These are phyloP conservation scores for Aspergillus cavernicola DNA, from an alignment of 495 filamentous ascomycete genomes.

Conservation along the genomic window DNA sequence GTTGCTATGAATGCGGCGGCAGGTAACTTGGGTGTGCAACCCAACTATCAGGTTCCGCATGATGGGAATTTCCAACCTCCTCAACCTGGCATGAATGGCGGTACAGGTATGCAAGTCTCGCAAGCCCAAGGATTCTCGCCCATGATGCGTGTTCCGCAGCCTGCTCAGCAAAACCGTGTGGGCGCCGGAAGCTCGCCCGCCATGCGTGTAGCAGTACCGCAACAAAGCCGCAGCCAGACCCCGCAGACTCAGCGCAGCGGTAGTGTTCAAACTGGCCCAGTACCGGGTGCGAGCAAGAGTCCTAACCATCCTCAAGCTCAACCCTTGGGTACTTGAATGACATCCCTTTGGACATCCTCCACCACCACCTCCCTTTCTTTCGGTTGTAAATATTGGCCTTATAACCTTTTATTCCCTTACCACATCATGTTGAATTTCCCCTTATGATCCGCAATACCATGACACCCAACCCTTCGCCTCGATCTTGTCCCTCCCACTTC, in stretches of 20 bases:
- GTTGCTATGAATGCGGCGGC: conserved; percentile 66
- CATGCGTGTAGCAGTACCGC: conserved; percentile 38
- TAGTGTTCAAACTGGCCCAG: conserved; percentile 36
- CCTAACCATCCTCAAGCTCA: conserved; percentile 45
- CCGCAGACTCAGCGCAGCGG: conserved; percentile 49
- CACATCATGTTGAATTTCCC: background rate
- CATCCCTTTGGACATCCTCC: background rate
- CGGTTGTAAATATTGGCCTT: conserved; percentile 38
- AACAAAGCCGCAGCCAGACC: conserved; percentile 45
- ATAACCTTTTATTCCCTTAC: conserved; percentile 11
- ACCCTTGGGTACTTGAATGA: conserved; percentile 33
- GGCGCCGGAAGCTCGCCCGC: conserved; percentile 37
- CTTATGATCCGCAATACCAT: background rate
- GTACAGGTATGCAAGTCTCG: conserved; percentile 39
- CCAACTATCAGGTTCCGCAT: conserved; percentile 41
- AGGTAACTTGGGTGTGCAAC: conserved; percentile 44
- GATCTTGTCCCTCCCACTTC: background rate
- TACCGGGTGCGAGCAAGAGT: conserved; percentile 39
- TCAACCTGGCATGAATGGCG: conserved; percentile 32
- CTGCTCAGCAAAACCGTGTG: conserved; percentile 40
- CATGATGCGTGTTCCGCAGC: conserved; percentile 67
- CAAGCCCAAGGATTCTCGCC: conserved; percentile 69
- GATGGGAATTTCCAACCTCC: conserved; percentile 39
- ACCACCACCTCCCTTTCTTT: conserved; percentile 12
- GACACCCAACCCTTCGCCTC: background rate